These are phyloP conservation scores for Teratosphaeria destructans DNA, from an alignment of 2,329 filamentous ascomycete species.

Conservation along the genomic window DNA sequence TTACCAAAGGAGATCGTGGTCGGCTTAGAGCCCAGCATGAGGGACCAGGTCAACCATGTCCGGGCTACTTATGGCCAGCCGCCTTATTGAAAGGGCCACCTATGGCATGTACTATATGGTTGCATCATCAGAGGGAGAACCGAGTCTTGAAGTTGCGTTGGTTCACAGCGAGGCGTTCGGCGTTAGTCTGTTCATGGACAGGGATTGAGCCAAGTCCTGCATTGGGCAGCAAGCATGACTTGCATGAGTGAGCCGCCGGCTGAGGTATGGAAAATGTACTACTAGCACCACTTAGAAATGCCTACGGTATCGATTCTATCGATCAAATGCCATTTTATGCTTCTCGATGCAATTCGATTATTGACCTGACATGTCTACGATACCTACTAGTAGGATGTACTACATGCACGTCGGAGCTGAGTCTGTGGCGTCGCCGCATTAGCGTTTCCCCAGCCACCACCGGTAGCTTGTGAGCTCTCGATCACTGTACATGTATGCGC, in stretches of 20 bases:
- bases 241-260: background rate
- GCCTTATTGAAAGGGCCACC: background rate
- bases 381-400: no score
- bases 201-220: background rate
- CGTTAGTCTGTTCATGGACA: background rate
- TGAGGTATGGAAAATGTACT: background rate
- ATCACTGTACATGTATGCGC: background rate
- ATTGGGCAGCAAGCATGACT: background rate
- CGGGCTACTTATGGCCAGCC: slow-evolving; percentile 47
- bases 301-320: background rate
- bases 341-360: background rate
- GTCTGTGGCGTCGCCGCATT: background rate
- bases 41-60: slow-evolving; percentile 69
- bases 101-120: background rate
- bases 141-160: background rate
- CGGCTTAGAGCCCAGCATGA: slow-evolving; percentile 52
- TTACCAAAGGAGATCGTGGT: slow-evolving; percentile 75
- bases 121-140: background rate
- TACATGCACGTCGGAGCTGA: background rate
- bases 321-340: background rate
- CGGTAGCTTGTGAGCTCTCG: background rate
- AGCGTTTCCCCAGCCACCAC: background rate
- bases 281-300: background rate
- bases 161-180: background rate
- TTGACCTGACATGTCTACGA: background rate